Conservation (phyloP, 164 flowering plant genomes). For the Stephania japonica region DNA sequence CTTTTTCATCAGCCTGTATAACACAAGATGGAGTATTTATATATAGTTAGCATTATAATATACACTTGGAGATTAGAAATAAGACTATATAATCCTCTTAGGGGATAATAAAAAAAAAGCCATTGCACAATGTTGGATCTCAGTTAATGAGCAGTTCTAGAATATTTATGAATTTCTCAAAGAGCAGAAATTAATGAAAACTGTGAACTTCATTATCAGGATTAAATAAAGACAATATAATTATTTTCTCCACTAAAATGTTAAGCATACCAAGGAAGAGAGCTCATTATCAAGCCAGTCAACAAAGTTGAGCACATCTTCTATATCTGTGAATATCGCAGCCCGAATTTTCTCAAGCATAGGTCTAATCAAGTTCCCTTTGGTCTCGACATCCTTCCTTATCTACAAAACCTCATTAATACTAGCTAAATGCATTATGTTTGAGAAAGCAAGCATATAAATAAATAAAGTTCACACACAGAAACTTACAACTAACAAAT, state of each 20-base stretch:
- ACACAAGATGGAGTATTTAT: not conserved
- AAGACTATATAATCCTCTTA: not conserved
- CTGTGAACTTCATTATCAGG: not conserved
- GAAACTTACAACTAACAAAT: slow-evolving; percentile 64
- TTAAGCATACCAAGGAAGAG: slow-evolving; percentile 49
- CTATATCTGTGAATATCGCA: slow-evolving; percentile 43
- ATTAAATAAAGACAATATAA: not conserved
- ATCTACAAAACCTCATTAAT: slow-evolving; percentile 30
- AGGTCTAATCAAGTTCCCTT: slow-evolving; percentile 55
- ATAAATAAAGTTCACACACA: not conserved
- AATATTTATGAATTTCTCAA: not conserved
- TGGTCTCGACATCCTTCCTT: slow-evolving; percentile 55
- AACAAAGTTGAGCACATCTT: slow-evolving; percentile 50
- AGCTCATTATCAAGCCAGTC: slow-evolving; percentile 69
- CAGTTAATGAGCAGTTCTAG: too few species aligned
- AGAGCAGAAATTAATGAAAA: not conserved
- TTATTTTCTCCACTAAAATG: not conserved
- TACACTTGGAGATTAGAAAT: not conserved
- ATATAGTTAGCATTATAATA: not conserved
- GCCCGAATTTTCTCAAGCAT: slow-evolving; percentile 46
- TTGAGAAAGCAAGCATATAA: not conserved
- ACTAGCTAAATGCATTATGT: slow-evolving; percentile 4
- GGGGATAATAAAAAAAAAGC: not conserved
- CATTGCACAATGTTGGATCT: not conserved
- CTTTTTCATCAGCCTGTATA: slow-evolving; percentile 60